phyloP scores from a whole-genome alignment of 495 filamentous ascomycete species.

The Neurospora sp. region DNA sequence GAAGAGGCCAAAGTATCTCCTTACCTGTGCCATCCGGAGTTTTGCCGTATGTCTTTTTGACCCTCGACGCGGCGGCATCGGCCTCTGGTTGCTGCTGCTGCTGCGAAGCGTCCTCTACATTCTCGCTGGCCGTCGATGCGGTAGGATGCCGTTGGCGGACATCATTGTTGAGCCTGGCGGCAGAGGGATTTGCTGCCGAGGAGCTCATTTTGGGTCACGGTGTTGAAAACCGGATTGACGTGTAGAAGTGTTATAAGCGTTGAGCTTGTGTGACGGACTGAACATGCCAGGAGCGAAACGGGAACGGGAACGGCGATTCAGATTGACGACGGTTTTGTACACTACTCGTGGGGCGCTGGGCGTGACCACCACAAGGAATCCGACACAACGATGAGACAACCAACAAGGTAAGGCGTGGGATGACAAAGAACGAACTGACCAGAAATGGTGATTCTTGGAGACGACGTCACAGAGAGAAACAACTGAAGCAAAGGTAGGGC shows the following conservation, averaged over 20 bases:
- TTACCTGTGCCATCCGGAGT: conserved; percentile 84
- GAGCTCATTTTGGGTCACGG: conserved; percentile 16
- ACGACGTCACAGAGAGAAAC: neutral
- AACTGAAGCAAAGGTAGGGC: neutral
- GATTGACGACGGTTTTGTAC: neutral
- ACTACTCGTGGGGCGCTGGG: neutral
- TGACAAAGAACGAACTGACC: neutral
- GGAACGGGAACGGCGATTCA: neutral
- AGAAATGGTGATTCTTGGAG: neutral
- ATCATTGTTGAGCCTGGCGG: conserved; percentile 12
- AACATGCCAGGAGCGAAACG: conserved; percentile 2
- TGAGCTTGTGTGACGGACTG: conserved; percentile 8
- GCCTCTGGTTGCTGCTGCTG: neutral
- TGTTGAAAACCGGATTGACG: conserved; percentile 18
- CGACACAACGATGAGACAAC: neutral
- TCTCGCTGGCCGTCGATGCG: neutral
- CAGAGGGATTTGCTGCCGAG: conserved; percentile 10
- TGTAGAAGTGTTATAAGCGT: conserved; percentile 3
- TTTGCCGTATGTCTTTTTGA: conserved; percentile 76
- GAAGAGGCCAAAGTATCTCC: conserved; percentile 17
- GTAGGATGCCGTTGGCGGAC: conserved; percentile 15
- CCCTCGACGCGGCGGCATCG: conserved; percentile 6
- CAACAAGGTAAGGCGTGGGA: too few relatives aligned
- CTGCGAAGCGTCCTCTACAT: neutral
- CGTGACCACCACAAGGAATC: neutral